phyloP scores from a whole-genome alignment of 2,329 filamentous ascomycete genomes.

The Tolypocladium guangdongense region DNA sequence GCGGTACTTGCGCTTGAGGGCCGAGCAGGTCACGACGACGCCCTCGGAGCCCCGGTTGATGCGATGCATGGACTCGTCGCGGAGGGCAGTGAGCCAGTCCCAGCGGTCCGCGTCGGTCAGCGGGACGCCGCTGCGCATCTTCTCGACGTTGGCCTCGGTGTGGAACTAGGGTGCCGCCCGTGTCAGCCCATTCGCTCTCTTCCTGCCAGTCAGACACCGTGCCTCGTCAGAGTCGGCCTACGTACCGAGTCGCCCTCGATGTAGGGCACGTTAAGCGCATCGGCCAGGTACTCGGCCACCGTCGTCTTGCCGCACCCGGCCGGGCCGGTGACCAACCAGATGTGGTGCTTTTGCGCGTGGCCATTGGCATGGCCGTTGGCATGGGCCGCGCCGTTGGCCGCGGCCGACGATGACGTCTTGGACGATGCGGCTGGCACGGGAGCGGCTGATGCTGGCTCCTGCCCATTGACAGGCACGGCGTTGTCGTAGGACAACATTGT shows the following conservation, averaged over 20 bases:
- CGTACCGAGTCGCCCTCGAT: slow-evolving; percentile 68
- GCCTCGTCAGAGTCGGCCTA: background rate
- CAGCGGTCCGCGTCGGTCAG: slow-evolving; percentile 89
- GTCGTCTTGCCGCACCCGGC: slow-evolving; percentile 74
- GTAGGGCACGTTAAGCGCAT: slow-evolving; percentile 54
- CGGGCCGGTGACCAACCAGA: slow-evolving; percentile 72
- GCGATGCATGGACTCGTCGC: slow-evolving; percentile 52
- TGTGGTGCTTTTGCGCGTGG: slow-evolving; percentile 40
- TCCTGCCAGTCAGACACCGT: background rate
- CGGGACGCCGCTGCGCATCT: slow-evolving; percentile 77
- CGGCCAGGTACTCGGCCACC: slow-evolving; percentile 54
- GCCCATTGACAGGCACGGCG: slow-evolving; percentile 32
- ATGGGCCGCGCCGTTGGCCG: slow-evolving; percentile 17
- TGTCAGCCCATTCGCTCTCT: background rate
- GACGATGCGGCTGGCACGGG: slow-evolving; percentile 1
- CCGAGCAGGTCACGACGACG: slow-evolving; percentile 94
- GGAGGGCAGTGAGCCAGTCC: slow-evolving; percentile 85
- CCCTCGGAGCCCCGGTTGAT: slow-evolving; percentile 50
- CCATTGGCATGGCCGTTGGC: slow-evolving; percentile 5
- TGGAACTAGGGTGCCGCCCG: slow-evolving; percentile 46
- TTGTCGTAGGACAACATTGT: slow-evolving; percentile 42
- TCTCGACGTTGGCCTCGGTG: slow-evolving; percentile 69
- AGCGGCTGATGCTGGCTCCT: slow-evolving; percentile 17
- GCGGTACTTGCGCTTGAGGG: slow-evolving; percentile 92
- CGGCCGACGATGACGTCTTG: slow-evolving; percentile 10